phyloP scores from a whole-genome alignment of 164 flowering plant species.

The Vitis vinifera region DNA sequence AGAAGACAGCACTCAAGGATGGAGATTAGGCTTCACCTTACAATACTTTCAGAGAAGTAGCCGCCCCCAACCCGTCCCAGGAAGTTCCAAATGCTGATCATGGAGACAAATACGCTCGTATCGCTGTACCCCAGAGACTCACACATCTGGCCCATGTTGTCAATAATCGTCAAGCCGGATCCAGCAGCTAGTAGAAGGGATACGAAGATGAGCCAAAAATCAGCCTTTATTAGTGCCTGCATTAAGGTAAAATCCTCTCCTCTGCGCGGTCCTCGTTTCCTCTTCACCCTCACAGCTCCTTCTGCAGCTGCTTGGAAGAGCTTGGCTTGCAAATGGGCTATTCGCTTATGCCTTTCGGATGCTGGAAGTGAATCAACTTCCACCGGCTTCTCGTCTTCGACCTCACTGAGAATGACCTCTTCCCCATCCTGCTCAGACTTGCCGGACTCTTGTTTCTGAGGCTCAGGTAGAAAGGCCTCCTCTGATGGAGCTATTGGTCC shows the following conservation, averaged over 20 bases:
- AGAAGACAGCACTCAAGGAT: not conserved
- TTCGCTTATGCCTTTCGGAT: slow-evolving; percentile 35
- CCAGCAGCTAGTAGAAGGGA: slow-evolving; percentile 47
- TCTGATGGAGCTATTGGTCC: slow-evolving; percentile 14
- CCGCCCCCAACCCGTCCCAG: slow-evolving; percentile 63
- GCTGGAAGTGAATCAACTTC: slow-evolving; percentile 36
- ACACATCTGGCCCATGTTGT: slow-evolving; percentile 55
- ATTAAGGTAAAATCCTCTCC: slow-evolving; percentile 55
- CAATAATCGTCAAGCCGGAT: slow-evolving; percentile 51
- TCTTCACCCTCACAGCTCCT: slow-evolving; percentile 48
- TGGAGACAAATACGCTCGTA: slow-evolving; percentile 37
- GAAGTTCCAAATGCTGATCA: slow-evolving; percentile 57
- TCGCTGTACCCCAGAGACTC: slow-evolving; percentile 39
- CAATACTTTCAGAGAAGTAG: slow-evolving; percentile 45
- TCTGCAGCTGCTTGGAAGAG: slow-evolving; percentile 52
- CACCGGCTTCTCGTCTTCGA: slow-evolving; percentile 46
- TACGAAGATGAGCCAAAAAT: slow-evolving; percentile 50
- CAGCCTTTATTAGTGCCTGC: slow-evolving; percentile 50
- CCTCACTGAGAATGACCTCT: slow-evolving; percentile 40
- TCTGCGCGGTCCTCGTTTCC: slow-evolving; percentile 40
- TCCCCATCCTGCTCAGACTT: slow-evolving; percentile 5
- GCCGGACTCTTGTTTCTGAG: slow-evolving; percentile 17
- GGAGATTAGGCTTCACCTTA: slow-evolving; percentile 21
- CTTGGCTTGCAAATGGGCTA: slow-evolving; percentile 42
- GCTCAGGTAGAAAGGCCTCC: slow-evolving; percentile 28